Evolutionary conservation across 2,329 filamentous ascomycete genomes (phyloP).

Genomic region (Fonsecaea nubica): DNA sequence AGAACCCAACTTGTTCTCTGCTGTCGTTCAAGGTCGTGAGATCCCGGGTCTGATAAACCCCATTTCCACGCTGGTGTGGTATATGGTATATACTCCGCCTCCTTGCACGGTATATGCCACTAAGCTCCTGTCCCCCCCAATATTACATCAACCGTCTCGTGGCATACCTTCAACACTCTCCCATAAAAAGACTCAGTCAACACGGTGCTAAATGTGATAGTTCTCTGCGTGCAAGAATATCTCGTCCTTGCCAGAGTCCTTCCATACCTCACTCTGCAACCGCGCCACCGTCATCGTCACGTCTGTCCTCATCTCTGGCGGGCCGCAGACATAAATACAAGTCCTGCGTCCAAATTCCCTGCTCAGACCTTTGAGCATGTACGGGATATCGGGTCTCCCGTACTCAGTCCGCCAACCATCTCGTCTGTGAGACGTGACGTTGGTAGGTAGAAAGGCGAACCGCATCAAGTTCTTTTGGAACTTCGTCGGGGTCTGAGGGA

Average conservation of each 20-base stretch:
- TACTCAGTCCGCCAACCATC: conserved; percentile 93
- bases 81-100: background rate
- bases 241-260: conserved; percentile 78
- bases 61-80: conserved; percentile 2
- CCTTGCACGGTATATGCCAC: background rate
- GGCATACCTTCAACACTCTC: background rate
- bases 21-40: conserved; percentile 1
- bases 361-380: conserved; percentile 83
- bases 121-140: background rate
- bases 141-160: background rate
- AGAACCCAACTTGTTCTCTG: conserved; percentile 2
- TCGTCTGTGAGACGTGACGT: conserved; percentile 44
- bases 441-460: conserved; percentile 75
- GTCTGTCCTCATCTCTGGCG: conserved; percentile 82
- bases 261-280: conserved; percentile 83
- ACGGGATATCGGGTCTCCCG: conserved; percentile 84
- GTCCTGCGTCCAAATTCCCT: conserved; percentile 80
- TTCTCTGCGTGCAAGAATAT: conserved; percentile 96
- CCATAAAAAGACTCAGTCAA: background rate
- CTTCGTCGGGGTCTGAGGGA: conserved; percentile 81
- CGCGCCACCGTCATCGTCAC: conserved; percentile 84
- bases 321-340: conserved; percentile 92
- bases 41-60: background rate
- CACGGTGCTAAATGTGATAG: conserved; percentile 73
- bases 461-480: conserved; percentile 90